Evolutionary conservation across 1,284 basidiomycete species (phyloP).

Genomic region (Boletus semigastroideus): DNA sequence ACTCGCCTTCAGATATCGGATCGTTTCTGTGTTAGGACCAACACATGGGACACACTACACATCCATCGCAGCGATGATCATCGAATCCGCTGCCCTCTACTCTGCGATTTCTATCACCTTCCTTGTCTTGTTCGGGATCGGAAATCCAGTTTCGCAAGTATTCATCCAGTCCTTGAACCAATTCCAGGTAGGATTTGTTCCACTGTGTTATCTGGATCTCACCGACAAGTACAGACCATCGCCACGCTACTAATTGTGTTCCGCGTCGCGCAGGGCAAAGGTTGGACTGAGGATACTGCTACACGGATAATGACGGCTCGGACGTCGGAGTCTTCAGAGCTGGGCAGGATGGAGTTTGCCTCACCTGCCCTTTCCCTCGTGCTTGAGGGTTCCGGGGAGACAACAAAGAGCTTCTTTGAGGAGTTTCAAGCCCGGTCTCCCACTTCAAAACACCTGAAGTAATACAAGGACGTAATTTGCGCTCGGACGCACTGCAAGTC

Average conservation of each 20-base stretch:
- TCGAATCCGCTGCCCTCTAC: conserved; percentile 25
- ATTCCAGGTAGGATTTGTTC: conserved; percentile 14
- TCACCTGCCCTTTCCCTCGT: background rate
- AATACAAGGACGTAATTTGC: no score
- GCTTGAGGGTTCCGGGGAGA: background rate
- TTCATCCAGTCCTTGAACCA: conserved; percentile 14
- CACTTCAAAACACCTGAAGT: no score
- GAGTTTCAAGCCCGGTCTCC: background rate
- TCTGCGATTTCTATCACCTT: conserved; percentile 16
- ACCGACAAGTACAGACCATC: conserved; percentile 9
- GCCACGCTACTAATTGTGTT: conserved; percentile 24
- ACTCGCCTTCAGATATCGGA: conserved; percentile 5
- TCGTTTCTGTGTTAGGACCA: conserved; percentile 10
- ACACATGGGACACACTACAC: conserved; percentile 16
- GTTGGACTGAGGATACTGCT: conserved; percentile 16
- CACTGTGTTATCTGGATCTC: background rate
- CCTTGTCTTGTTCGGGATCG: conserved; percentile 14
- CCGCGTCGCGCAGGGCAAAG: conserved; percentile 28
- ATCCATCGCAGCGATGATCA: conserved; percentile 18
- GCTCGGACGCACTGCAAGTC: no score
- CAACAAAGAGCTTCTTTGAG: background rate
- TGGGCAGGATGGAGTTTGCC: background rate
- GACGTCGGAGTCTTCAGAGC: background rate
- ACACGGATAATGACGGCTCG: background rate
- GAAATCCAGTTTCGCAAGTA: conserved; percentile 12